Conservation (phyloP, 257 asterid species). For the Linaria vulgaris region DNA sequence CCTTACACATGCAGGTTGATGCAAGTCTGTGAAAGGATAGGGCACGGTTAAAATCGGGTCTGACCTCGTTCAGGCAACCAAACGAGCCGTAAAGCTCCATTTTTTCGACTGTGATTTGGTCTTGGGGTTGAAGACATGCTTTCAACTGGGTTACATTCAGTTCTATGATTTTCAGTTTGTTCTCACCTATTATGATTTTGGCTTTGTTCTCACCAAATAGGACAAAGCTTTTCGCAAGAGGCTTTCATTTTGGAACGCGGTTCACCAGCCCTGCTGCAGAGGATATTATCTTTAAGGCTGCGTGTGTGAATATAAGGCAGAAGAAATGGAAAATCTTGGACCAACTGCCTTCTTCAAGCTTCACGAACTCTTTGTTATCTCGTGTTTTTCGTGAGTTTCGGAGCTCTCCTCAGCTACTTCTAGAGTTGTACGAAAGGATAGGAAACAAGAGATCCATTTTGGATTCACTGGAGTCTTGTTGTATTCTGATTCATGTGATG, state of each 20-base stretch:
- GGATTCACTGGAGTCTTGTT: slow-evolving; percentile 51
- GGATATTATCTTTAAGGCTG: slow-evolving; percentile 58
- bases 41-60: too few species aligned
- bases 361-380: slow-evolving; percentile 40
- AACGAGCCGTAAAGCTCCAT: neutral
- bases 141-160: neutral
- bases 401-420: slow-evolving; percentile 45
- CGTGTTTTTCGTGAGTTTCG: slow-evolving; percentile 62
- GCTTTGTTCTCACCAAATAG: slow-evolving; percentile 44
- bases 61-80: too few species aligned
- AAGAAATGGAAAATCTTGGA: slow-evolving; percentile 73
- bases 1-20: too few species aligned
- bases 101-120: neutral
- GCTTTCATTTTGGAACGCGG: slow-evolving; percentile 51
- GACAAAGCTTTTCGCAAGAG: slow-evolving; percentile 43
- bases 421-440: slow-evolving; percentile 50
- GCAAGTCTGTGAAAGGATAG: too few species aligned
- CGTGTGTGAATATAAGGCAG: slow-evolving; percentile 66
- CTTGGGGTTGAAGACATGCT: neutral
- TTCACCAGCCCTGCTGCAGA: slow-evolving; percentile 52
- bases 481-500: slow-evolving; percentile 55
- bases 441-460: slow-evolving; percentile 35
- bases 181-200: slow-evolving; percentile 39
- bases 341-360: slow-evolving; percentile 41
- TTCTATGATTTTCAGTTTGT: slow-evolving; percentile 64